Base-by-base conservation (phyloP, 768 basidiomycete species). In the Trametes meyenii region DNA sequence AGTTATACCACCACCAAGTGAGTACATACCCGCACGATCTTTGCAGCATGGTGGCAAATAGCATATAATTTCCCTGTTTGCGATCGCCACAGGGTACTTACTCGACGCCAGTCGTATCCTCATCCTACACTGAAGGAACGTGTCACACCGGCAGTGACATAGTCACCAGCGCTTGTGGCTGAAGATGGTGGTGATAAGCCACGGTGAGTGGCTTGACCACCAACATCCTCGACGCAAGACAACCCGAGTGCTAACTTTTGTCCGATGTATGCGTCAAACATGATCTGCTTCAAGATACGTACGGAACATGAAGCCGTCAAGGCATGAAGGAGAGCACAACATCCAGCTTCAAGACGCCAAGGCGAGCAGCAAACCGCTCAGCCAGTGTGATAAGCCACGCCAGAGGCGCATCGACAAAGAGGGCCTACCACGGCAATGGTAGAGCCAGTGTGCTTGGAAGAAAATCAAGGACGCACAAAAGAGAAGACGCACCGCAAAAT, bases 161-260 rank as follows among this genome's bases (percentile, higher is more conserved):
- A 2, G 55, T 49, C 45, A 57, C 55, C 3, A 36, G 55, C 55
- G 55, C 36, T 39, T 40, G 14, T n/a, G 5, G 23, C 3, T 16
- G 46, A 49, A 49, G 55, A 57, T 57, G 55, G 36, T 40, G 55
- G 45, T n/a, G 55, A 48, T 40, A 36, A 57, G 36, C 12, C 36
- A 26, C 11, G 55, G 55, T 57, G 46, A 57, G 55, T 36, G 21
- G 24, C 45, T 57, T 40, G 2, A 48, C 38, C 55, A 49, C 55
- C 21, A 57, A 39, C 55, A 57, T 12, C 55, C 38, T 48, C 55
- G 45, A 39, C 35, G 55, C 23, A 48, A 29, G 35, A n/a, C 17
- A 26, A 17, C 26, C 2, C 38, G 36, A 39, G 17, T 49, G 46
- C 55, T 26, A 45, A 57, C 19, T 19, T 38, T 13, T 46, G 54